Conservation (phyloP, 2,329 filamentous ascomycete species). For the Clonostachys byssicola region DNA sequence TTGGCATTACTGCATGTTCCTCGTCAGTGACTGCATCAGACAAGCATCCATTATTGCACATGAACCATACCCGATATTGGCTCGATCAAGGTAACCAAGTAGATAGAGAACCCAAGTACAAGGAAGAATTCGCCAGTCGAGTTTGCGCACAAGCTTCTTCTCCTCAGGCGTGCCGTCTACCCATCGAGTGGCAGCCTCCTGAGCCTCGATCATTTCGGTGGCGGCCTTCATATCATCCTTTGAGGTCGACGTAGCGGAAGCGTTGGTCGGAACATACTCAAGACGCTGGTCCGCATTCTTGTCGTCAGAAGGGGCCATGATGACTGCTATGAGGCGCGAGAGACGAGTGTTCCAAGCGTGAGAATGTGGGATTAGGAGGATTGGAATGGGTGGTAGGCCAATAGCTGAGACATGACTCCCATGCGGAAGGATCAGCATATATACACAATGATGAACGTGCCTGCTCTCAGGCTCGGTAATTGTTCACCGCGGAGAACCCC, state of each 20-base stretch:
- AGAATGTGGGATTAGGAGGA: too few species aligned
- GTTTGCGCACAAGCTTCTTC: slow-evolving; percentile 5
- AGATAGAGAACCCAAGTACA: slow-evolving; percentile 15
- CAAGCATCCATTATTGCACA: neutral
- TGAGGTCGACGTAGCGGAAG: neutral
- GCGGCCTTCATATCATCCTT: neutral
- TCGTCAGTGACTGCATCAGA: neutral
- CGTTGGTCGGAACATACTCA: neutral
- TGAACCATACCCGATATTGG: slow-evolving; percentile 11
- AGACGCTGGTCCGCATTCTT: neutral
- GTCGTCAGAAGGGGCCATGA: too few species aligned
- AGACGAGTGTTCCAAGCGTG: too few species aligned
- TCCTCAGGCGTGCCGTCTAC: slow-evolving; percentile 3
- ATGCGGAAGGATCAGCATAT: too few species aligned
- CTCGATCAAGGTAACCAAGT: slow-evolving; percentile 10
- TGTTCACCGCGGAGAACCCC: too few species aligned
- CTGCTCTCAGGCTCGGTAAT: too few species aligned
- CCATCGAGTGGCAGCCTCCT: neutral
- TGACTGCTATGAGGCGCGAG: too few species aligned
- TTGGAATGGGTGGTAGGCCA: too few species aligned
- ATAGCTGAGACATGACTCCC: too few species aligned
- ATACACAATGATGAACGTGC: too few species aligned
- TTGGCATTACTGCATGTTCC: slow-evolving; percentile 10
- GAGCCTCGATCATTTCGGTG: neutral
- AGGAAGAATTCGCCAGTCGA: slow-evolving; percentile 6